Conservation (phyloP, 331 rosid genomes). For the Arachis monticola region DNA sequence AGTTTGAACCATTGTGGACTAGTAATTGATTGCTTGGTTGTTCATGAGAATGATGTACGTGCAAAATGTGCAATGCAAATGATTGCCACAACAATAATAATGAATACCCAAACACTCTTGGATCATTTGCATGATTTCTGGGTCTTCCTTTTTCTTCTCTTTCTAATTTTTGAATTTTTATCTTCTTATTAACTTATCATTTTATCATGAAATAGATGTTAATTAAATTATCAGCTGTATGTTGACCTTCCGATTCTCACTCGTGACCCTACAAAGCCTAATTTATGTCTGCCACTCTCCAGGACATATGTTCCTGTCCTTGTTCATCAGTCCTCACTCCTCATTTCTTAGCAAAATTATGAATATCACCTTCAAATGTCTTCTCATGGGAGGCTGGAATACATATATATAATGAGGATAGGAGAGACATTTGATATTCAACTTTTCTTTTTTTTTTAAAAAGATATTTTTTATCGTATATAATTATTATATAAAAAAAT, state of each 20-base stretch:
- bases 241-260: conserved; percentile 1
- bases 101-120: conserved; percentile 42
- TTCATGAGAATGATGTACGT: conserved; percentile 17
- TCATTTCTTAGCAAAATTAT: conserved; percentile 15
- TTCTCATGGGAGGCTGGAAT: not conserved
- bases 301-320: conserved; percentile 10
- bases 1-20: conserved; percentile 29
- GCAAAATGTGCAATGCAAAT: conserved; percentile 32
- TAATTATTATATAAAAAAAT: too few relatives aligned
- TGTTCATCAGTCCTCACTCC: not conserved
- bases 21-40: conserved; percentile 19
- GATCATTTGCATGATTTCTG: conserved; percentile 42
- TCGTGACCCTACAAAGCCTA: conserved; percentile 36
- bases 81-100: conserved; percentile 35
- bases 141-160: conserved; percentile 7
- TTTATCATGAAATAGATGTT: not conserved
- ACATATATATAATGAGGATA: too few relatives aligned
- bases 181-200: not conserved
- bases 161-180: too few relatives aligned
- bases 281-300: conserved; percentile 34
- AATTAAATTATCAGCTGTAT: not conserved
- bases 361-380: conserved; percentile 20
- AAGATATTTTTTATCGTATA: too few relatives aligned
- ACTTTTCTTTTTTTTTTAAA: too few relatives aligned
- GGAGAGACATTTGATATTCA: too few relatives aligned